Base-by-base conservation (phyloP, 495 filamentous ascomycete genomes). In the Hyaloscypha variabilis region DNA sequence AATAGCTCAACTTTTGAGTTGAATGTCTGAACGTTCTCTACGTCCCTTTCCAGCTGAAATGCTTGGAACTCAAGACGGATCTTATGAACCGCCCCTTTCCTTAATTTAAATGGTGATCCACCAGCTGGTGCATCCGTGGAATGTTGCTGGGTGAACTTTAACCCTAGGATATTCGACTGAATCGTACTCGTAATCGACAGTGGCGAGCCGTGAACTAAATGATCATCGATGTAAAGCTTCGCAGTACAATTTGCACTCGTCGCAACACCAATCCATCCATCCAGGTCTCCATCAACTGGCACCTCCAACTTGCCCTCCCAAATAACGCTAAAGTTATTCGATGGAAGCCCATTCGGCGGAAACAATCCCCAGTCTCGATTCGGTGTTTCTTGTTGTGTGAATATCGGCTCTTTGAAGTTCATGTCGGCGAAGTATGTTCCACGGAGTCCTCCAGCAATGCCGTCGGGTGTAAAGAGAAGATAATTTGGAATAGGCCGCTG, bases 11-110 rank as follows among this genome's bases (percentile, higher is more conserved):
- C 69, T 59, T 80, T 75, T 0, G 79, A 75, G 56, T 81, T 82
- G 26, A 82, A 69, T 0, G 77, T 79, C 39, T 76, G 74, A 6
- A 74, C 64, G 52, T 81, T 81, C 53, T 71, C 77, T 8, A 72
- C 67, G 36, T 77, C 77, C 31, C 78, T 75, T 31, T 77, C 72
- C n/a, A 75, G 67, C 54, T 81, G 80, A 71, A 72, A 82, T 8
- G 78, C 73, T 52, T 81, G 79, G 51, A 77, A 81, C 58, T 80
- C 78, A 49, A 82, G 73, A 26, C 78, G 73, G 30, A 82, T 68
- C 8, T 74, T 68, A 63, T 81, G 76, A 3, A 34, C 68, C 13
- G 63, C 73, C 10, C 70, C 70, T 42, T 73, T 73, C 30, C 36
- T 62, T 34, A 81, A 82, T 2, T 62, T 74, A 64, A 82, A 82